A percentile compares a stretch with the other conserved stretches of the same genome.
These are phyloP conservation scores for Prunus armeniaca DNA, from an alignment of 306 rosid species.

Conservation along the genomic window DNA sequence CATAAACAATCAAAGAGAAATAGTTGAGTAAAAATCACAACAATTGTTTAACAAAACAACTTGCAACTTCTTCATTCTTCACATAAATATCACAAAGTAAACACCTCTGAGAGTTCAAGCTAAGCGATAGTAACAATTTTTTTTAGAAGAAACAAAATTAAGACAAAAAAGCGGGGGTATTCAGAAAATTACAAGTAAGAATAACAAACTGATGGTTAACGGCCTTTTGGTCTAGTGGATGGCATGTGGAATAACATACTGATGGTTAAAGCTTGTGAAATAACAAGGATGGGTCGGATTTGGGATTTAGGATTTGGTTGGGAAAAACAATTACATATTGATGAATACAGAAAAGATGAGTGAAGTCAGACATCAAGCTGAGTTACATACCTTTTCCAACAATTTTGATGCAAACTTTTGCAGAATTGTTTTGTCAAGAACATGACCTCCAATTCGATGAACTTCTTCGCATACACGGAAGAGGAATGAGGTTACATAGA, in stretches of 20 bases:
- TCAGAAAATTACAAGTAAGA: too few relatives aligned
- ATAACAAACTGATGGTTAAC: too few relatives aligned
- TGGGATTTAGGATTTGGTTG: not conserved
- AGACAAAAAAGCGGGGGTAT: too few relatives aligned
- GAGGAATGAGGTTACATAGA: constrained; percentile 73
- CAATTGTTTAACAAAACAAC: not conserved
- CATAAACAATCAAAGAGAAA: constrained; percentile 7
- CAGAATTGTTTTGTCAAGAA: constrained; percentile 83
- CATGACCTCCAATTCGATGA: constrained; percentile 98
- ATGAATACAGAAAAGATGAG: not conserved
- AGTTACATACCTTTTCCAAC: constrained; percentile 63
- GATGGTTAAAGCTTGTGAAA: not conserved
- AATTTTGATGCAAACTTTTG: constrained; percentile 71
- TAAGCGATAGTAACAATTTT: not conserved
- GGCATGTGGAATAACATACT: not conserved
- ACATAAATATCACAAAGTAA: not conserved
- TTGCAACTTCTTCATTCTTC: not conserved
- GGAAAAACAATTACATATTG: not conserved
- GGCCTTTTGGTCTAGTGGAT: too few relatives aligned
- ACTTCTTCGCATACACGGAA: constrained; percentile 88
- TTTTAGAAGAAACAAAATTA: too few relatives aligned
- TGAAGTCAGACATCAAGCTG: not conserved
- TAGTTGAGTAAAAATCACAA: not conserved
- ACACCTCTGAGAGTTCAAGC: not conserved
- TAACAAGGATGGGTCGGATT: not conserved